phyloP scores from a whole-genome alignment of 75 land plant species.

The Cryptomeria japonica region DNA sequence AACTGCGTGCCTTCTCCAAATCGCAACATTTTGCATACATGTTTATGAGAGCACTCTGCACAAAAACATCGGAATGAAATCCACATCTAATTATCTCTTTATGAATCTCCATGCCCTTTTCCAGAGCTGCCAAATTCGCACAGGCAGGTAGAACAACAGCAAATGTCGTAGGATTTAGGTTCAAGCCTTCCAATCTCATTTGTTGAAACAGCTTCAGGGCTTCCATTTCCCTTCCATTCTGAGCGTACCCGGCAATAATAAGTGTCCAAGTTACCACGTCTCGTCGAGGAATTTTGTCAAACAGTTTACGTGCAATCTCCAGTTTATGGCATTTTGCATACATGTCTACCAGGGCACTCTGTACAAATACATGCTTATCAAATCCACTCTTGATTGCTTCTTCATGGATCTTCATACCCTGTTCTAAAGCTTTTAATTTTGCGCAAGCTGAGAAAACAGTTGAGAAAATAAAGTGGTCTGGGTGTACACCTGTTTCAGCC shows the following conservation, averaged over 20 bases:
- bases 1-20: no score
- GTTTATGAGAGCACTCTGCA: no score
- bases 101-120: neutral
- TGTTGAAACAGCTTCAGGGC: neutral
- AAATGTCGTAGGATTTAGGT: neutral
- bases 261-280: slow-evolving; percentile 18
- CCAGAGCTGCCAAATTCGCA: neutral
- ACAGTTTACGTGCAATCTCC: slow-evolving; percentile 5
- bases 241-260: slow-evolving; percentile 14
- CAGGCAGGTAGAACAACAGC: neutral
- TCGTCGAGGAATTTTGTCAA: slow-evolving; percentile 10
- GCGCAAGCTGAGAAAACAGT: neutral
- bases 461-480: neutral
- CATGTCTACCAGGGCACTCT: slow-evolving; percentile 12
- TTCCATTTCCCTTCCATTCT: neutral
- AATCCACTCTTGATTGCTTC: no score
- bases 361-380: no score
- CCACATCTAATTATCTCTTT: neutral
- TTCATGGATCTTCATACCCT: neutral
- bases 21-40: no score
- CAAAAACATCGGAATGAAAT: neutral
- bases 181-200: neutral
- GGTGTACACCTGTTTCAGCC: neutral
- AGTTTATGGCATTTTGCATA: slow-evolving; percentile 12
- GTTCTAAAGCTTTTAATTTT: neutral